Evolutionary conservation across 345 rosid species (phyloP).

Genomic region (Rhizophora mangle): DNA sequence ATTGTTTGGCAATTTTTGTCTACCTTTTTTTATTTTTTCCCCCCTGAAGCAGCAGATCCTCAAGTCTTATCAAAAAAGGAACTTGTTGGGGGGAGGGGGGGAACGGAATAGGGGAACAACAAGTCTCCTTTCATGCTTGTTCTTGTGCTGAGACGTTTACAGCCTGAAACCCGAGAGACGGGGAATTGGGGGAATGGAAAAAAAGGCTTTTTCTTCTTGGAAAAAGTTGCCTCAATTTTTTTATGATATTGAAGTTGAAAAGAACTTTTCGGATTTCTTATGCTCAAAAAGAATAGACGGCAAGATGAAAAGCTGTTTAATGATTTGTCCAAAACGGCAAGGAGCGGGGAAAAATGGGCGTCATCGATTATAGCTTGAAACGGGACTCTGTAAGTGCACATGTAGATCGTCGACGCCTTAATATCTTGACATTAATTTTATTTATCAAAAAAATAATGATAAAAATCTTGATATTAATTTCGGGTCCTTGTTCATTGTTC

Average conservation of each 20-base stretch:
- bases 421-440: no score
- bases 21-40: not conserved
- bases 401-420: no score
- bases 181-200: no score
- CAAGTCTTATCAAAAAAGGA: not conserved
- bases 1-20: not conserved
- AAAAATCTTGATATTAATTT: no score
- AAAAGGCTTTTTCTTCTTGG: no score
- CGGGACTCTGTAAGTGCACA: no score
- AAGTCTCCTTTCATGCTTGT: not conserved
- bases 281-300: not conserved
- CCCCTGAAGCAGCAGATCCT: not conserved
- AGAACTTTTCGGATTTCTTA: not conserved
- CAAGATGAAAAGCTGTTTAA: not conserved
- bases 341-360: not conserved
- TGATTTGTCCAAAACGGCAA: not conserved
- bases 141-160: not conserved
- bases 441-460: no score
- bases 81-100: not conserved
- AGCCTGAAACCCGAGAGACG: constrained; percentile 14
- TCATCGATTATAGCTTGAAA: not conserved
- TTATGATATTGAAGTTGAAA: not conserved
- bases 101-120: not conserved
- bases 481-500: no score
- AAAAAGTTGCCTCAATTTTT: constrained; percentile 4